Percentiles rank a stretch among this genome's conserved stretches.
phyloP scores from a whole-genome alignment of 495 filamentous ascomycete species.

The Talaromyces liani region DNA sequence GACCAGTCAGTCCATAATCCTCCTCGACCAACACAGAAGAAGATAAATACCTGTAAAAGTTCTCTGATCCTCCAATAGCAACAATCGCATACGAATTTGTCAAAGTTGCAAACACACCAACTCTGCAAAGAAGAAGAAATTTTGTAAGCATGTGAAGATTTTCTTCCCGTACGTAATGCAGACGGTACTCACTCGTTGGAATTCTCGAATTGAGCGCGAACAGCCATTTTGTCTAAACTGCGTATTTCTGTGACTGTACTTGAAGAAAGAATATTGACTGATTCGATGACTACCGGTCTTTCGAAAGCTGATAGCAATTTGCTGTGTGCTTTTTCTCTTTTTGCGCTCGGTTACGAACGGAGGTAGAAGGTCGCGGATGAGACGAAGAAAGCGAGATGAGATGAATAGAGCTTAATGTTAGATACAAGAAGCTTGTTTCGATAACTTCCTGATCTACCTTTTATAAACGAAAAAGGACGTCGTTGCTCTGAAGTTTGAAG shows the following conservation, averaged over 20 bases:
- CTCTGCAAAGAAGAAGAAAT: constrained; percentile 41
- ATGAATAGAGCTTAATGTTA: background rate
- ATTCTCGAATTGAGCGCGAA: constrained; percentile 91
- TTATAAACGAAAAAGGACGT: background rate
- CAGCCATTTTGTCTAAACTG: constrained; percentile 50
- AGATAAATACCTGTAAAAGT: constrained; percentile 74
- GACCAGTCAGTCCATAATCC: constrained; percentile 6
- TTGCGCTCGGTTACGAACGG: background rate
- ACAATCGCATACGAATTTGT: constrained; percentile 95
- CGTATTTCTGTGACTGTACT: constrained; percentile 7
- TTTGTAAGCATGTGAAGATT: background rate
- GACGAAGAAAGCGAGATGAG: background rate
- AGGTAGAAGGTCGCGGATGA: background rate
- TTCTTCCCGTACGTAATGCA: background rate
- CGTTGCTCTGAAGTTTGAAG: background rate
- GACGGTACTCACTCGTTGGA: constrained; percentile 76
- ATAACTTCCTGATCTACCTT: background rate
- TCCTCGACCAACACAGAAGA: background rate
- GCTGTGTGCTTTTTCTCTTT: background rate
- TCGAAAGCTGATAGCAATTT: background rate
- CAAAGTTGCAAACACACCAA: constrained; percentile 92
- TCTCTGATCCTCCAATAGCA: constrained; percentile 90
- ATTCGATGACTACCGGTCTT: background rate
- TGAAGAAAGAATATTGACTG: background rate
- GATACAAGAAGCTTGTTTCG: background rate